Evolutionary conservation across 2,329 filamentous ascomycete genomes (phyloP).

Genomic region (Diaporthe citriasiana): DNA sequence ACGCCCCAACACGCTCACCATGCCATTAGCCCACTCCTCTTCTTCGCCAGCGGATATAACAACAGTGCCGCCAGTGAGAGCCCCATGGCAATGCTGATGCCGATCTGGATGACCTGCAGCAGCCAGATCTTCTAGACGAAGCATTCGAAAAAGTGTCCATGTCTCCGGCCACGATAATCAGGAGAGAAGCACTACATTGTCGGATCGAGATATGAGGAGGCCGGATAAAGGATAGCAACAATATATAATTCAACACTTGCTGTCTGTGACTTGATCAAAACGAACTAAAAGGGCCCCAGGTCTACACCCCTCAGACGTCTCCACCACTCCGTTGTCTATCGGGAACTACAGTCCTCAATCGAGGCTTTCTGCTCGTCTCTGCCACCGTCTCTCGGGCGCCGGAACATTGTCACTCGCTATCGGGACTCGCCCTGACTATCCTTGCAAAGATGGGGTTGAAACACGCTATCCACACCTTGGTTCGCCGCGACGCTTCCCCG

Average conservation of each 20-base stretch:
- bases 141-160: not conserved
- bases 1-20: constrained; percentile 1
- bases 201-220: not conserved
- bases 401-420: constrained; percentile 10
- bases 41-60: constrained; percentile 17
- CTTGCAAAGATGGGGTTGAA: constrained; percentile 23
- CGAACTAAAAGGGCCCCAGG: not conserved
- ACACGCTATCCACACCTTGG: constrained; percentile 19
- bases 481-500: constrained; percentile 16
- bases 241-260: constrained; percentile 2
- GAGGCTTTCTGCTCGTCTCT: not conserved
- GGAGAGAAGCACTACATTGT: not conserved
- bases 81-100: constrained; percentile 28
- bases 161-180: not conserved
- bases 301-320: not conserved
- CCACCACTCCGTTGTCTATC: constrained; percentile 1
- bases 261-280: not conserved
- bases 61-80: constrained; percentile 4
- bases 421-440: not conserved
- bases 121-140: not conserved
- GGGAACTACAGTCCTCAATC: constrained; percentile 13
- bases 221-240: not conserved
- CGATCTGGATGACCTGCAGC: constrained; percentile 30
- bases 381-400: constrained; percentile 1
- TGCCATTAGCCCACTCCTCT: constrained; percentile 22